A percentile compares a stretch with the other conserved stretches of the same genome.
These are phyloP conservation scores for Diaporthe sp. DNA, from an alignment of 2,329 filamentous ascomycete genomes.

Conservation along the genomic window DNA sequence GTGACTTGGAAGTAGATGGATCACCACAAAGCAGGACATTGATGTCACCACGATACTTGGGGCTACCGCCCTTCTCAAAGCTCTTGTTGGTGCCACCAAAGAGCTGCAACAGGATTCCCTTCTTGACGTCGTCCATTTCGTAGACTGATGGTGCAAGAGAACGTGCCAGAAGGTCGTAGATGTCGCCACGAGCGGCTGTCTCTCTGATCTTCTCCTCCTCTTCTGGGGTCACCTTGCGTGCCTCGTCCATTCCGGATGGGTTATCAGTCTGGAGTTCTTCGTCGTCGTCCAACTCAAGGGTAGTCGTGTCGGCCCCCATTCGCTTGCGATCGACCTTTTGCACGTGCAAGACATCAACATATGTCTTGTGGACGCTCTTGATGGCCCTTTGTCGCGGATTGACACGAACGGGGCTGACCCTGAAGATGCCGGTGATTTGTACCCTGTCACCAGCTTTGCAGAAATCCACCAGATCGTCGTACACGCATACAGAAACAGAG, in stretches of 20 bases:
- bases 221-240: conserved; percentile 85
- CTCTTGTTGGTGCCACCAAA: conserved; percentile 99
- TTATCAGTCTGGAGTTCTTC: conserved; percentile 72
- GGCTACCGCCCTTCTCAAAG: conserved; percentile 95
- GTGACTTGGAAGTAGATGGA: conserved; percentile 96
- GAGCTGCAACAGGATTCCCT: conserved; percentile 94
- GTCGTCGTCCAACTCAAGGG: conserved; percentile 85
- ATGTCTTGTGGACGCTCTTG: conserved; percentile 98
- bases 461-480: conserved; percentile 96
- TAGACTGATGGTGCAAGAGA: conserved; percentile 96
- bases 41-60: conserved; percentile 96
- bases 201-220: conserved; percentile 91
- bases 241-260: conserved; percentile 81
- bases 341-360: conserved; percentile 94
- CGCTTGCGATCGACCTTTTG: conserved; percentile 97
- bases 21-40: conserved; percentile 97
- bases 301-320: conserved; percentile 91
- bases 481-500: conserved; percentile 95
- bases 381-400: conserved; percentile 93
- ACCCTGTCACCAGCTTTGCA: conserved; percentile 98
- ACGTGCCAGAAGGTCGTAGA: conserved; percentile 92
- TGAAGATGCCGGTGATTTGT: conserved; percentile 96
- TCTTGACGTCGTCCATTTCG: conserved; percentile 99
- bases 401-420: conserved; percentile 91
- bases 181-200: conserved; percentile 83